Evolutionary conservation across 2,329 filamentous ascomycete genomes (phyloP), one percentile per base, ranked within the genome.

Genomic region (Rhinocladiella mackenziei): DNA sequence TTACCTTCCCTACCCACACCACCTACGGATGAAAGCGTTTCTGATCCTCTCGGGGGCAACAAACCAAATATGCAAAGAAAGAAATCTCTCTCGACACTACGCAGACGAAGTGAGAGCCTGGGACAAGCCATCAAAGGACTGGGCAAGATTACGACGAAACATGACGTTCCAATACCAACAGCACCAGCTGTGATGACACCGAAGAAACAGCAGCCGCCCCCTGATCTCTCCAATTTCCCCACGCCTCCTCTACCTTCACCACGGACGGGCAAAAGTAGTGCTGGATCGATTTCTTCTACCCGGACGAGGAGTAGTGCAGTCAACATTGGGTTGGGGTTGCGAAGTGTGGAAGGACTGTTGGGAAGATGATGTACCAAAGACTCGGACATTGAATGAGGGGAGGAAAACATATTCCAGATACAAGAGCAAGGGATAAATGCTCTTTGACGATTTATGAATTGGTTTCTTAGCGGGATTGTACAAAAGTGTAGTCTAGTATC

Each of bases 71-170:
- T 51, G 47, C 17, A 30, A 14, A 43, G 45, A 30, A 57, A 55
- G 37, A 54, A 54, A 29, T 54, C 50, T 6, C 54, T 57, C 32
- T 45, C 45, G 3, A 31, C 39, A 6, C 28, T 57, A 6, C 45
- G 54, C 17, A 39, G 50, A 41, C 35, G 54, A 23, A 55, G 54
- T 29, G 53, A 53, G 29, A 57, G 54, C 31, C 43, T 57, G 11
- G 50, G 53, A n/a, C 52, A 57, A 37, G 54, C 53, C 6, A 45
- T 57, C 38, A 57, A 51, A 32, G 48, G 51, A n/a, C 17, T 53
- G 9, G 33, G 51, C 20, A 53, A 48, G 32, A 42, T 38, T 20
- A 42, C 30, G 13, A 47, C 46, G 5, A 53, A 48, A 33, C 43
- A 50, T 18, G 46, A 53, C 17, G 39, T 39, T 14, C 46, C 50